Percentiles rank a stretch among this genome's conserved stretches.
Evolutionary conservation across 345 rosid genomes (phyloP).

Genomic region (Orychophragmus violaceus): DNA sequence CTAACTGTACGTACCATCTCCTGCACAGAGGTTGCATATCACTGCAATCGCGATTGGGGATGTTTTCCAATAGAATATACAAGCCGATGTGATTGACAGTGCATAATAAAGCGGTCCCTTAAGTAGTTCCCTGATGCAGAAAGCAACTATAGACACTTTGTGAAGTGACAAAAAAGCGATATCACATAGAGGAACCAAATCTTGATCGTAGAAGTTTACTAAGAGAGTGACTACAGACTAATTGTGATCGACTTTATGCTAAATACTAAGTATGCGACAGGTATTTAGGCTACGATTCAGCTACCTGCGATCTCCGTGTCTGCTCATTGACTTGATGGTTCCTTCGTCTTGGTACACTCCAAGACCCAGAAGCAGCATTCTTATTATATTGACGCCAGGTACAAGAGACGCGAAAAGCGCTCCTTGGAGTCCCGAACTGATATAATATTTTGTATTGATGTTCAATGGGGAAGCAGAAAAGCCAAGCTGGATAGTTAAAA

Average conservation of each 20-base stretch:
- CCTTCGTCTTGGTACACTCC: constrained; percentile 82
- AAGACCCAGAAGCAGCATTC: constrained; percentile 70
- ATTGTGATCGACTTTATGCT: no score
- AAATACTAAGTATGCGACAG: neutral
- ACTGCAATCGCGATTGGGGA: constrained; percentile 74
- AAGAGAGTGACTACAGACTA: neutral
- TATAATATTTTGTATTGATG: constrained; percentile 2
- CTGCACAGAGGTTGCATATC: constrained; percentile 91
- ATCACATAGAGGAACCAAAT: neutral
- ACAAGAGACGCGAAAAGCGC: constrained; percentile 65
- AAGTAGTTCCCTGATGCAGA: constrained; percentile 78
- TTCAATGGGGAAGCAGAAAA: neutral
- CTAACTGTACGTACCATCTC: constrained; percentile 64
- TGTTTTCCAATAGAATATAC: constrained; percentile 66
- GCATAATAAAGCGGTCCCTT: constrained; percentile 87
- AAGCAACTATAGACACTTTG: constrained; percentile 16
- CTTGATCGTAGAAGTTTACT: neutral
- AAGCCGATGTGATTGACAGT: constrained; percentile 49
- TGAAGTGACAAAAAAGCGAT: constrained; percentile 5
- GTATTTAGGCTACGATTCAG: neutral
- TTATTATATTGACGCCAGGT: constrained; percentile 66
- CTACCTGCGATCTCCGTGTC: constrained; percentile 85
- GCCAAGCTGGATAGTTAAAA: neutral
- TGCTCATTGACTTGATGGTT: constrained; percentile 89
- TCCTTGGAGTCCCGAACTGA: constrained; percentile 73